Base-by-base conservation (phyloP, 805 yeast species). In the Geotrichum ghanense region DNA sequence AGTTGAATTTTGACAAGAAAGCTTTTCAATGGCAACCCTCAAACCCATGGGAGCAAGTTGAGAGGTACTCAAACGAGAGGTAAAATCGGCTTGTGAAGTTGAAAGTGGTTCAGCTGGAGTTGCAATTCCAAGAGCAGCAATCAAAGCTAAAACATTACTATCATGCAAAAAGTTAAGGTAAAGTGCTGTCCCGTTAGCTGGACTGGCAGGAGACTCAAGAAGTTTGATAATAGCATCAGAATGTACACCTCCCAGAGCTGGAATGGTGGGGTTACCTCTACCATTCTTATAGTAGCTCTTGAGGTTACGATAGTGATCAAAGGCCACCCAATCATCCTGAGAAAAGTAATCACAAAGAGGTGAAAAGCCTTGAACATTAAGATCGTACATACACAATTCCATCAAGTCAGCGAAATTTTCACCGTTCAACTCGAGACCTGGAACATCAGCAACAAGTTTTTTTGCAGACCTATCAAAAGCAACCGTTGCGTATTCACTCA, bases 21-120 rank as follows among this genome's bases (percentile, higher is more conserved):
- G 59, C 51, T 76, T 67, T 62, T 78, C 83, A 21, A 74, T 56
- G 25, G 73, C 64, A 20, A 75, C 54, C 50, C 77, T 66, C 2
- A 75, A 79, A 34, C 79, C 81, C 78, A 73, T 74, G 46, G 83
- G 83, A 22, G 69, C 69, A 40, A 75, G 58, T 53, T 77, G 74
- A 4, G 70, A 63, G 50, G 64, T 67, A 57, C 67, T 70, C 66
- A 71, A 80, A 10, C 69, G 62, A 48, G 70, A 63, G 43, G 69
- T 68, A 62, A 76, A 75, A 5, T 68, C 69, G 42, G 75, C 65
- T 43, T 63, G 60, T 51, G 71, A 70, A 20, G 65, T 55, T 3
- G 75, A 70, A 51, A 79, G 61, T 45, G 64, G 64, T 25, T 62
- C 53, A 19, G 58, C 65, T 6, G 73, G 70, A 40, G 58, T 60